Conservation (phyloP, 768 basidiomycete species). For the Phaeolepiota aurea region DNA sequence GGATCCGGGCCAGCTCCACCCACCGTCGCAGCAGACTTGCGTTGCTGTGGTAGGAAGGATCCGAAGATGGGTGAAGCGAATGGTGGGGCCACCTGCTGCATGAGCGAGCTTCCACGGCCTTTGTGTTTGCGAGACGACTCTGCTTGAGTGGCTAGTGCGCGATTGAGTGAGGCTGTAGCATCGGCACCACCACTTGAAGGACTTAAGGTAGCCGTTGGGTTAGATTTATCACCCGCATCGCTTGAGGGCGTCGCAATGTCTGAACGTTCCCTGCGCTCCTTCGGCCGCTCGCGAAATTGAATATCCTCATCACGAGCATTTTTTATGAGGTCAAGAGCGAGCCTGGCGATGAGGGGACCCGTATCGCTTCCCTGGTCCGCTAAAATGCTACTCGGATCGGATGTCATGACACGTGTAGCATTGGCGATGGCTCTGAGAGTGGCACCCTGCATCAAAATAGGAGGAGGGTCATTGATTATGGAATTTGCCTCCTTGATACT, state of each 20-base stretch:
- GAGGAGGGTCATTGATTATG: slow-evolving; percentile 15
- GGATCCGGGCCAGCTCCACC: not conserved
- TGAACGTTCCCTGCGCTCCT: slow-evolving; percentile 33
- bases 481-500: slow-evolving; percentile 10
- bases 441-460: slow-evolving; percentile 42
- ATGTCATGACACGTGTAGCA: slow-evolving; percentile 83
- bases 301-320: slow-evolving; percentile 61
- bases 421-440: slow-evolving; percentile 71
- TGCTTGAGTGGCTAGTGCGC: slow-evolving; percentile 32
- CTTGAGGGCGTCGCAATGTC: slow-evolving; percentile 11
- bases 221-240: slow-evolving; percentile 18
- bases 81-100: slow-evolving; percentile 23
- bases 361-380: slow-evolving; percentile 63
- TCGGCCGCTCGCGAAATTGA: slow-evolving; percentile 36
- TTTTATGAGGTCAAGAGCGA: slow-evolving; percentile 62
- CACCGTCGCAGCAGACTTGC: slow-evolving; percentile 14
- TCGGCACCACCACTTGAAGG: slow-evolving; percentile 32
- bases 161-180: slow-evolving; percentile 34
- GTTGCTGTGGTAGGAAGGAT: slow-evolving; percentile 46
- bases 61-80: slow-evolving; percentile 56
- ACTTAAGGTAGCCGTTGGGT: slow-evolving; percentile 35
- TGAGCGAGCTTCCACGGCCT: slow-evolving; percentile 23
- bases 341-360: slow-evolving; percentile 44
- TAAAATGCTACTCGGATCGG: slow-evolving; percentile 67
- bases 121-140: slow-evolving; percentile 20